phyloP scores from a whole-genome alignment of 345 rosid genomes.

The Clausena lansium region DNA sequence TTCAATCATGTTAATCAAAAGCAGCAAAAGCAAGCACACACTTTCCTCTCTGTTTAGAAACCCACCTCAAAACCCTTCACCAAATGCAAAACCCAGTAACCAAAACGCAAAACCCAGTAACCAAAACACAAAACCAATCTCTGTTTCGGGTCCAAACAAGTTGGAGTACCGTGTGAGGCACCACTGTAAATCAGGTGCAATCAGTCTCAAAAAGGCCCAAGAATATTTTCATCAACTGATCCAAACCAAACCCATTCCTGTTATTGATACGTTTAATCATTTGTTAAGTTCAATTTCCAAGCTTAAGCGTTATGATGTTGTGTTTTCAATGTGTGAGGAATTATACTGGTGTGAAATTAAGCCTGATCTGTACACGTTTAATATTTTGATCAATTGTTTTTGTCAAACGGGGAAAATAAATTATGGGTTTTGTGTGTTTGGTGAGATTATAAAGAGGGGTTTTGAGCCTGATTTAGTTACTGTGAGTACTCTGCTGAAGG shows the following conservation, averaged over 20 bases:
- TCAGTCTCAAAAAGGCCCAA: slow-evolving; percentile 9
- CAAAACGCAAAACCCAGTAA: no score
- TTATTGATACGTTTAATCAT: slow-evolving; percentile 20
- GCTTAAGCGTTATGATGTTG: neutral
- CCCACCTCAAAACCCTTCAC: neutral
- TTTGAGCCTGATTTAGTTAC: slow-evolving; percentile 15
- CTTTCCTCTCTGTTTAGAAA: neutral
- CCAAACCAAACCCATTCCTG: slow-evolving; percentile 18
- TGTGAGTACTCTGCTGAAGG: slow-evolving; percentile 6
- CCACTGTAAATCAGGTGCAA: slow-evolving; percentile 22
- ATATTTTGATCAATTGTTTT: slow-evolving; percentile 16
- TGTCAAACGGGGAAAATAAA: slow-evolving; percentile 8
- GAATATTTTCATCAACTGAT: slow-evolving; percentile 14
- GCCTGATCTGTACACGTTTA: slow-evolving; percentile 18
- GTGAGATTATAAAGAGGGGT: slow-evolving; percentile 28
- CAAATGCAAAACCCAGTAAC: neutral
- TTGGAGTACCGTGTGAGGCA: slow-evolving; percentile 18
- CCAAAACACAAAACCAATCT: neutral
- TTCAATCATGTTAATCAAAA: slow-evolving; percentile 1
- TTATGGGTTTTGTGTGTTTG: slow-evolving; percentile 24
- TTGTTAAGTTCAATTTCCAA: slow-evolving; percentile 17
- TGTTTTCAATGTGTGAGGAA: slow-evolving; percentile 13
- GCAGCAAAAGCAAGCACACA: neutral
- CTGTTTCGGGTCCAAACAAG: neutral
- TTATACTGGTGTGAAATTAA: slow-evolving; percentile 2